Evolutionary conservation across 257 asterid genomes (phyloP).

Genomic region (Voacanga thouarsii): DNA sequence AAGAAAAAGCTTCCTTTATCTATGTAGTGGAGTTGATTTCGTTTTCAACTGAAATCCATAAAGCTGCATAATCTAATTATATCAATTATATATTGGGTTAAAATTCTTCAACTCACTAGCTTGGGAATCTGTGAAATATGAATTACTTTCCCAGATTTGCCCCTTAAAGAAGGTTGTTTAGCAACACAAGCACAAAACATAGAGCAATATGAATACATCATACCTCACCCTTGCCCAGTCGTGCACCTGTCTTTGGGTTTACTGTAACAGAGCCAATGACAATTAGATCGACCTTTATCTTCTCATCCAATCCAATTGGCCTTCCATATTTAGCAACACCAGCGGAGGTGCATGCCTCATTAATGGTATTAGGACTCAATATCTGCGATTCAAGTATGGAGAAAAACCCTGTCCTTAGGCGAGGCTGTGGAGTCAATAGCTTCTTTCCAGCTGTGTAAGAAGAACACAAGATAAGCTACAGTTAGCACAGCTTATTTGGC

Average conservation of each 20-base stretch:
- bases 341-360: slow-evolving; percentile 88
- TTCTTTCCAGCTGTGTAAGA: slow-evolving; percentile 58
- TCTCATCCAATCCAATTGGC: slow-evolving; percentile 84
- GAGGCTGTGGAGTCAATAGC: slow-evolving; percentile 95
- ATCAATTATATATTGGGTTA: background rate
- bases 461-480: background rate
- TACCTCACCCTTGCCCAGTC: slow-evolving; percentile 99
- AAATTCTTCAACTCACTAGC: background rate
- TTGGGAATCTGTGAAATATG: background rate
- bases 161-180: background rate
- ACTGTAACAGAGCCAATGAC: slow-evolving; percentile 95
- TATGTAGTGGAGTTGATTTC: background rate
- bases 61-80: background rate
- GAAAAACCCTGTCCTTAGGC: slow-evolving; percentile 90
- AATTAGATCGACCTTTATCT: slow-evolving; percentile 81
- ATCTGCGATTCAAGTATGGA: slow-evolving; percentile 60
- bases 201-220: background rate
- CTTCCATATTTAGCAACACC: slow-evolving; percentile 89
- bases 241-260: slow-evolving; percentile 84
- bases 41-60: background rate
- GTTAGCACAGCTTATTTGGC: background rate
- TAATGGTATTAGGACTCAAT: slow-evolving; percentile 52
- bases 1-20: background rate
- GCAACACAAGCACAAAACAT: background rate
- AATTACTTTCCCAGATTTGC: background rate